Base-by-base conservation (phyloP, 495 filamentous ascomycete species). In the Parathielavia hyrcaniae region DNA sequence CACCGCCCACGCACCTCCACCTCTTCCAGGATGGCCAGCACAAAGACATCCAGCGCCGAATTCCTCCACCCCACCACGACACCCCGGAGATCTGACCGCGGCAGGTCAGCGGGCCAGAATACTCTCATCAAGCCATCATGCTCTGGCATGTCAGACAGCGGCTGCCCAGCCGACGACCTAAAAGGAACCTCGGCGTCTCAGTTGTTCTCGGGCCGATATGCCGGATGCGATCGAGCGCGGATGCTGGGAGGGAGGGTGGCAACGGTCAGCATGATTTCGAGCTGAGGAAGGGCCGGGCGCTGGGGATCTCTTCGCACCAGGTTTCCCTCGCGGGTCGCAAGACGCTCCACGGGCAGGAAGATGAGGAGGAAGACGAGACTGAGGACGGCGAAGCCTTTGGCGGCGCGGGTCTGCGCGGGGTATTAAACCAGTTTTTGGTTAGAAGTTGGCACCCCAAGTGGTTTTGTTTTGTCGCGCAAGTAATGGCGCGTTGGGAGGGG, bases 31-130 rank as follows among this genome's bases (percentile, higher is more conserved):
- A 97, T 83, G 11, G 90, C 84, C 54, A 97, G 81, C 26, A 97
- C 90, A 64, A 97, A 86, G 34, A 97, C 73, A 73, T 99, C 93
- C 50, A 89, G 75, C 58, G 86, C 86, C 38, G 91, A 96, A 67
- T 99, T 99, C 60, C 88, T 80, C 90, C 91, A 99, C 60, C 93
- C 93, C 19, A 99, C 88, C 57, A 99, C 83, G 46, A 95, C 86
- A 9, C 95, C 95, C 36, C 86, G 81, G 20, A 78, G 75, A 52
- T 83, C 84, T 22, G 80, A 86, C 67, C 85, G 82, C 23, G 85
- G 78, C 39, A 88, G 83, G 76, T 97, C 91, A 59, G 86, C 86
- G 60, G 93, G 93, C 93, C 93, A 99, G 74, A 99, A 97, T 76
- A 99, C 83, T 72, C 93, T 87, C 83, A 97, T 87, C 78, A 97